Percentiles rank a stretch among this genome's conserved stretches.
phyloP scores from a whole-genome alignment of 192 early-diverging fungal species.

The Coemansia aciculifera region DNA sequence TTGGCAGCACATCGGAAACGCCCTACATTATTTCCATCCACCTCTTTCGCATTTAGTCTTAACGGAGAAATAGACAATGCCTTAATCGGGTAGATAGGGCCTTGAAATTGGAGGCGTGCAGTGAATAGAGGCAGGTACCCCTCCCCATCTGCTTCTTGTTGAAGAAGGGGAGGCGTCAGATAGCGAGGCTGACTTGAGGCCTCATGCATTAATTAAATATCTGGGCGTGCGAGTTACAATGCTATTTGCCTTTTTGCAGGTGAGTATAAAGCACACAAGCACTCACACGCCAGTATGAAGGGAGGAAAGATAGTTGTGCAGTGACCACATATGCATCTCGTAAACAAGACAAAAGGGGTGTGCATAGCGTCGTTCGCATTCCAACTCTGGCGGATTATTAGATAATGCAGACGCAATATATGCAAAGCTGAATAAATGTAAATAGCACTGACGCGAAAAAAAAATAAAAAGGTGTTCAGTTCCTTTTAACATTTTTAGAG shows the following conservation, averaged over 20 bases:
- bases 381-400: constrained; percentile 5
- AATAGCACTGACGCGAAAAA: not conserved
- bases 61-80: constrained; percentile 5
- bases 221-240: constrained; percentile 10
- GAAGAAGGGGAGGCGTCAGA: not conserved
- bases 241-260: not conserved
- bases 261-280: not conserved
- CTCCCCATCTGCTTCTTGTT: constrained; percentile 3
- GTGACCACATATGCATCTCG: constrained; percentile 5
- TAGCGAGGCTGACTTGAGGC: not conserved
- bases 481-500: not conserved
- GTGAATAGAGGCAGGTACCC: constrained; percentile 7
- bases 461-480: not conserved
- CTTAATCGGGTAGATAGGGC: constrained; percentile 5
- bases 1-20: constrained; percentile 7
- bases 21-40: not conserved
- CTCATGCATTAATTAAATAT: constrained; percentile 6
- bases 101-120: constrained; percentile 7
- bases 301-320: not conserved
- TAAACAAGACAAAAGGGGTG: not conserved
- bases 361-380: not conserved
- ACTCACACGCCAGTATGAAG: not conserved
- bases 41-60: not conserved
- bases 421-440: constrained; percentile 5
- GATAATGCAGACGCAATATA: constrained; percentile 6